Base-by-base conservation (phyloP, 225 moss, liverwort and hornwort species). In the Marchantia paleacea region DNA sequence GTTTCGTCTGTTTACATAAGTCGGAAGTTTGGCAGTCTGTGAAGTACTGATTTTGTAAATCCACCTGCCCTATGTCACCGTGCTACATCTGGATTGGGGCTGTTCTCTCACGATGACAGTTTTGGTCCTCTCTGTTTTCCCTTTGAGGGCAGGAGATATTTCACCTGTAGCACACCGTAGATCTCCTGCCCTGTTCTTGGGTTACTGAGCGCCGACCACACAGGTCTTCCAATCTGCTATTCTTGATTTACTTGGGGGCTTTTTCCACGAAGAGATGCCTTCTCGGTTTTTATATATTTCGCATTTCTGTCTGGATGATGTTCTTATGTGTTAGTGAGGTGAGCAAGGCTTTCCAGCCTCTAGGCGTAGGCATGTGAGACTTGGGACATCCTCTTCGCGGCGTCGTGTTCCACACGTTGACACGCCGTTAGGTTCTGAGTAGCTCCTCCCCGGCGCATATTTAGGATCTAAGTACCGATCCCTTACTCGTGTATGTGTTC, bases 161-260 rank as follows among this genome's bases (percentile, higher is more conserved):
- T 24, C 11, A 52, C 13, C 24, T 8, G 29, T 68, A 24, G 25
- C 25, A 53, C 7, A 14, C 73, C 10, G 8, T 25, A 26, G 52
- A 73, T 73, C 73, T 73, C 52, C 52, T n/a, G 3, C 53, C 16
- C 12, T 4, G 39, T 73, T 73, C 73, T 53, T 73, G 52, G 73
- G 25, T 65, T 22, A 11, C 0, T 52, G 19, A 47, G 52, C 20
- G 52, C 73, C 24, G 52, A 73, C 53, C 10, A 53, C 11, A 73
- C 25, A 10, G 4, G 74, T 26, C 28, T 52, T 53, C 7, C 7
- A 74, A 55, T 7, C 26, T 55, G 19, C 5, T n/a, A 74, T 74
- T 73, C 54, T 74, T 74, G 74, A 74, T 74, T 26, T 47, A 18
- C 11, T 7, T 11, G 20, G 50, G 50, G 24, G n/a, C 14, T 25